Base-by-base conservation (phyloP, 2,329 filamentous ascomycete species). In the Colletotrichum brevisporum region DNA sequence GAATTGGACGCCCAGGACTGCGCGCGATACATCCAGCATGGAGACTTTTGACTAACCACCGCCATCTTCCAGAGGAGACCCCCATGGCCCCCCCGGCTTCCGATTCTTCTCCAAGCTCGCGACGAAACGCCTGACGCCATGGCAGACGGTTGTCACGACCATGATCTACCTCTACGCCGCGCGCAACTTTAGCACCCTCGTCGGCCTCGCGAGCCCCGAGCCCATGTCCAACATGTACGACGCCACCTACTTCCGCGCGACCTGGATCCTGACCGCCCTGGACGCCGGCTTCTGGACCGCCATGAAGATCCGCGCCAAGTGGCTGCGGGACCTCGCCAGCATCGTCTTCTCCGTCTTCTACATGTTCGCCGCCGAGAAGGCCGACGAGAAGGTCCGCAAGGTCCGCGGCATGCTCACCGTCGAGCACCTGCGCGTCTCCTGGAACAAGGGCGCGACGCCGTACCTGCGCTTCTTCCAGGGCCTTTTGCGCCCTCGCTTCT, bases 241-340 rank as follows among this genome's bases (percentile, higher is more conserved):
- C 63, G 87, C 94, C 59, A 91, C 93, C 31, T 99, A 97, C 83
- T 99, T 97, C 79, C 91, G 96, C 56, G 96, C 96, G 63, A 99
- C 96, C 77, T 99, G 96, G 96, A 89, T 98, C 16, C 91, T 96
- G 61, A 99, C 96, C 0, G 96, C 94, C 0, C 83, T 99, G 70
- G 96, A 99, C 75, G 96, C 96, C 6, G 96, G 96, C 1, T 99
- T 98, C 80, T 99, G 96, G 96, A 97, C 94, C 0, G 96, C 96
- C 41, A 99, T 99, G 96, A 92, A 90, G 75, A 95, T 99, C 72
- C 89, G 89, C 55, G 78, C 78, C 60, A 94, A 92, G 75, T 95
- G 93, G 89, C 74, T 97, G 50, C 88, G 94, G 47, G 95, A 98
- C 78, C 77, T 97, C 15, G 89, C 92, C 10, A 94, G 94, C 77